phyloP scores from a whole-genome alignment of 352 stramenopile species.

The Thalassiosira sp. region DNA sequence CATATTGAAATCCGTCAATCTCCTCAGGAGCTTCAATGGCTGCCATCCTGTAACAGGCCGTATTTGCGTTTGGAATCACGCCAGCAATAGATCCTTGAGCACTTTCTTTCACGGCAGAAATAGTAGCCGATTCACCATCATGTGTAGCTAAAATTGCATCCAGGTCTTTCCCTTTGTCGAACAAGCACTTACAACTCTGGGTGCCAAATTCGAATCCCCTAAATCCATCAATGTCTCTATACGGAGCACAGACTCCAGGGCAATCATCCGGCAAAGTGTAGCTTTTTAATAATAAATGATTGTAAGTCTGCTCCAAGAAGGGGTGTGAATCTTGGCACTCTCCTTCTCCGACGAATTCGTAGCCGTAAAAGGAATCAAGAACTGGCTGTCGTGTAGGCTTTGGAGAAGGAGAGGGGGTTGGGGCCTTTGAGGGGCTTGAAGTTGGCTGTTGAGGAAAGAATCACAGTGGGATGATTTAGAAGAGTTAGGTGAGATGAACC shows the following conservation, averaged over 20 bases:
- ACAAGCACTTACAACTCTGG: conserved; percentile 9
- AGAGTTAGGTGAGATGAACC: too few species aligned
- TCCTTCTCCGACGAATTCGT: conserved; percentile 5
- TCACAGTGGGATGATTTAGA: too few species aligned
- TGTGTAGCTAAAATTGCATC: not conserved
- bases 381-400: not conserved
- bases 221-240: not conserved
- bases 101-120: not conserved
- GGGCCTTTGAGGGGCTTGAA: not conserved
- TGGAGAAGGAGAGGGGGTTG: not conserved
- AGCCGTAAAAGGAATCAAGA: conserved; percentile 4
- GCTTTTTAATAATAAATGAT: not conserved
- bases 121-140: not conserved
- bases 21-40: not conserved
- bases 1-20: not conserved
- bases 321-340: not conserved
- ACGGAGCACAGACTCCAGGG: conserved; percentile 8
- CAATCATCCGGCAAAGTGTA: not conserved
- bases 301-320: not conserved
- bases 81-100: not conserved
- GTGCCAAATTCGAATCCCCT: conserved; percentile 9
- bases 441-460: too few species aligned
- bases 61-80: not conserved
- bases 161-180: conserved; percentile 5
- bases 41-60: conserved; percentile 7